phyloP scores from a whole-genome alignment of 805 yeast species.

The Barnettozyma californica region DNA sequence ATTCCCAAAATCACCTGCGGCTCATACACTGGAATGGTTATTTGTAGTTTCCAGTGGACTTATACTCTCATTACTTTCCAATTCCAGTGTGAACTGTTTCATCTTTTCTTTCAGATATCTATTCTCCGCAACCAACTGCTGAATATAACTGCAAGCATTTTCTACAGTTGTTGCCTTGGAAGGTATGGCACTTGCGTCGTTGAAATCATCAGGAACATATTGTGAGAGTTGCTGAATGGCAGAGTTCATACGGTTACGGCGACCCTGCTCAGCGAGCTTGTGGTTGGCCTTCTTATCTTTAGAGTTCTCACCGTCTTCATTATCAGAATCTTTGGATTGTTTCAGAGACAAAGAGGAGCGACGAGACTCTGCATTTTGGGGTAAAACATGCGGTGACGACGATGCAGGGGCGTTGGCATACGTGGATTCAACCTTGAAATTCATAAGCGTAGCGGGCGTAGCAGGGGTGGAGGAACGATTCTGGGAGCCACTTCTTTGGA shows the following conservation, averaged over 20 bases:
- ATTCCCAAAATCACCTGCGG: not conserved
- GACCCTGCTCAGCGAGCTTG: conserved; percentile 92
- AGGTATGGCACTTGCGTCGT: conserved; percentile 55
- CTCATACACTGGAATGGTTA: conserved; percentile 4
- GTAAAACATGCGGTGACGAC: conserved; percentile 19
- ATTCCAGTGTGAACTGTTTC: conserved; percentile 11
- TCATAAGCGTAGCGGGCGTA: conserved; percentile 26
- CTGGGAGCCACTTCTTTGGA: not conserved
- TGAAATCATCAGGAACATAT: conserved; percentile 57
- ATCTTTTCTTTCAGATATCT: conserved; percentile 16
- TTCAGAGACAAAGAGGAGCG: conserved; percentile 9
- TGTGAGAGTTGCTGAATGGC: conserved; percentile 74
- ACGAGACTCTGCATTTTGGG: conserved; percentile 12
- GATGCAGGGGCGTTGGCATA: conserved; percentile 3
- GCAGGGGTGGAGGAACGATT: conserved; percentile 19
- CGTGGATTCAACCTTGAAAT: conserved; percentile 14
- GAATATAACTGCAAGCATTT: conserved; percentile 70
- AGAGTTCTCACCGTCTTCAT: conserved; percentile 12
- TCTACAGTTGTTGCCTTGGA: conserved; percentile 96
- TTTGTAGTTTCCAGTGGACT: conserved; percentile 25
- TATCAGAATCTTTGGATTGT: not conserved
- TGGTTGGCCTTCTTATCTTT: conserved; percentile 42
- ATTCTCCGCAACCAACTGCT: conserved; percentile 36
- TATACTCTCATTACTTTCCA: conserved; percentile 24
- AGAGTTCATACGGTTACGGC: conserved; percentile 85